A percentile compares a stretch with the other conserved stretches of the same genome.
phyloP scores from a whole-genome alignment of 2,329 filamentous ascomycete genomes.

The Colletotrichum coccodes region DNA sequence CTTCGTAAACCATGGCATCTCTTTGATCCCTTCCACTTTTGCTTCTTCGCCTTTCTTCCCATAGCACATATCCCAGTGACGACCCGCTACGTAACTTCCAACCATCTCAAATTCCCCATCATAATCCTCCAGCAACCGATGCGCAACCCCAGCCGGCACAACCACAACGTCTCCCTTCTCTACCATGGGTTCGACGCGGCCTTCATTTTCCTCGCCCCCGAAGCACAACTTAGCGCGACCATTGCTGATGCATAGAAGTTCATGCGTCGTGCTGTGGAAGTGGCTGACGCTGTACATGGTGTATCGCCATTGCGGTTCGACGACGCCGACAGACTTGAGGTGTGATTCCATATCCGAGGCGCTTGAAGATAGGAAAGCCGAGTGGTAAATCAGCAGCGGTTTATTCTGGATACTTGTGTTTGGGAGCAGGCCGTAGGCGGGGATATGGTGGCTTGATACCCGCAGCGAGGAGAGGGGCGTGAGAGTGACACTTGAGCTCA shows the following conservation, averaged over 20 bases:
- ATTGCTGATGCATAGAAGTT: constrained; percentile 69
- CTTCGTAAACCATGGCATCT: constrained; percentile 32
- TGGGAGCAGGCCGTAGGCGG: constrained; percentile 64
- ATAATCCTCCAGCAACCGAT: constrained; percentile 69
- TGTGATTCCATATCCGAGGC: constrained; percentile 66
- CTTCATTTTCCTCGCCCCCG: constrained; percentile 70
- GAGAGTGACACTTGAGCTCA: background rate
- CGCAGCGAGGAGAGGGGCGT: constrained; percentile 58
- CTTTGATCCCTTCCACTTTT: constrained; percentile 46
- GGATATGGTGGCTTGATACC: constrained; percentile 69
- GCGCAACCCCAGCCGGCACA: constrained; percentile 72
- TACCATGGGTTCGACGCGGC: constrained; percentile 64
- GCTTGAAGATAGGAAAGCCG: constrained; percentile 59
- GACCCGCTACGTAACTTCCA: constrained; percentile 69
- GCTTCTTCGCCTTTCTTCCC: constrained; percentile 65
- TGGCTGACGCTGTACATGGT: constrained; percentile 75
- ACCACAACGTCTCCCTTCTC: constrained; percentile 71
- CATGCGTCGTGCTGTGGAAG: constrained; percentile 75
- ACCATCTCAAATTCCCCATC: constrained; percentile 71
- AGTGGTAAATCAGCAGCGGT: constrained; percentile 74
- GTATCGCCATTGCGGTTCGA: constrained; percentile 73
- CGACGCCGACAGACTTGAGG: constrained; percentile 61
- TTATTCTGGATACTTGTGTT: constrained; percentile 73
- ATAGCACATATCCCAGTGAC: constrained; percentile 79
- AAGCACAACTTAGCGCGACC: constrained; percentile 73